Evolutionary conservation across 768 basidiomycete species (phyloP).

Genomic region (Lactarius evosmus): DNA sequence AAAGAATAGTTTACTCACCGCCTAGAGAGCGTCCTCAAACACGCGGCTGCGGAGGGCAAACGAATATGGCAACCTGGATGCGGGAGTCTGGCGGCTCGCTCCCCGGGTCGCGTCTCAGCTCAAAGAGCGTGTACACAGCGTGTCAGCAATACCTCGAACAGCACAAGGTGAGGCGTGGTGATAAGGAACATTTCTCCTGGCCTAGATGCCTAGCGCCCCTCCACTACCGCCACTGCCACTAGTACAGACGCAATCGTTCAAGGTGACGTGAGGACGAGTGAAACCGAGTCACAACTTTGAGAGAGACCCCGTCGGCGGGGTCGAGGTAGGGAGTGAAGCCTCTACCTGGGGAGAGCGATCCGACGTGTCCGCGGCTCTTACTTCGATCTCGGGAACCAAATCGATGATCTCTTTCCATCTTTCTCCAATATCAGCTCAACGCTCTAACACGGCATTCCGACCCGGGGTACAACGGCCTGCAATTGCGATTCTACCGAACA

Average conservation of each 20-base stretch:
- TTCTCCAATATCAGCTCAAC: conserved; percentile 25
- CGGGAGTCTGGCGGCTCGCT: conserved; percentile 49
- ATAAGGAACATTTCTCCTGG: conserved; percentile 44
- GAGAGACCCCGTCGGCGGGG: conserved; percentile 23
- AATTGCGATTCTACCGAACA: conserved; percentile 28
- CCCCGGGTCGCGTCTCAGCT: conserved; percentile 63
- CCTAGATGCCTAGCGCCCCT: conserved; percentile 16
- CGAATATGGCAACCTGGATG: conserved; percentile 37
- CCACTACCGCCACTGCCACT: conserved; percentile 17
- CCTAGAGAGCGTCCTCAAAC: conserved; percentile 24
- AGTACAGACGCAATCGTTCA: conserved; percentile 4
- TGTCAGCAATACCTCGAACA: conserved; percentile 56
- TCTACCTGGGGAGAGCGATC: conserved; percentile 13
- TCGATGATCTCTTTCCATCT: conserved; percentile 26
- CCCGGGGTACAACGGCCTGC: conserved; percentile 22
- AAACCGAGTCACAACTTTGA: conserved; percentile 2
- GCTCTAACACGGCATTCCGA: conserved; percentile 25
- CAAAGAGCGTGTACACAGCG: conserved; percentile 61
- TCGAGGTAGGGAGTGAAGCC: conserved; percentile 29
- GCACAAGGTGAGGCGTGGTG: conserved; percentile 46
- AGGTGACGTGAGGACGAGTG: conserved; percentile 10
- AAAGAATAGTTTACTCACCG: conserved; percentile 28
- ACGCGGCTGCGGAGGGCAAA: conserved; percentile 28
- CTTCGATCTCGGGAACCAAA: conserved; percentile 27
- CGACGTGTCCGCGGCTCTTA: conserved; percentile 27